Base-by-base conservation (phyloP, 2,329 filamentous ascomycete species). In the Laburnicola sp. region DNA sequence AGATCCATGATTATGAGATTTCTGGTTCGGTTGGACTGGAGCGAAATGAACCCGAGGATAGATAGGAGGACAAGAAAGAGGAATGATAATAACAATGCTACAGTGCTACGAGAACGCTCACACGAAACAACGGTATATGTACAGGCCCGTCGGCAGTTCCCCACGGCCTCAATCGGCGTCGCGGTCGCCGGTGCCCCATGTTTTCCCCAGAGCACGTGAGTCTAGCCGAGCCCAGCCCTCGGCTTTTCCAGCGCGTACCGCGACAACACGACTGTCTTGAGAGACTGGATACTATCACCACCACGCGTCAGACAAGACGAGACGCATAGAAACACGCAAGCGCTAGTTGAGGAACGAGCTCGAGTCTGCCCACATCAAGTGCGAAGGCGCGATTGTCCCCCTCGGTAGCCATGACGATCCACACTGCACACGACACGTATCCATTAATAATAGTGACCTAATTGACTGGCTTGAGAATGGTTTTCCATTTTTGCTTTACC, bases 1-100 rank as follows among this genome's bases (percentile, higher is more conserved):
- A 48, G 45, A 39, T 36, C 40, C 48, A 50, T 50, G 7, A 22
- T 36, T n/a, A 5, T 6, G 39, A 28, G 35, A 10, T n/a, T 27
- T n/a, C 16, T 28, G 3, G 2, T 31, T 41, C 39, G 39, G 16
- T 27, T 36, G 10, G 28, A 21, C n/a, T 28, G 10, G 31, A 21
- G 22, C 27, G 32, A 43, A 30, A 5, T 26, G 22, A 27, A 41
- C 1, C 25, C 4, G 30, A 23, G 4, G 28, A 45, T 22, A 4
- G 8, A 45, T 8, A 21, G 30, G 30, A 35, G 26, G 25, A 11
- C 23, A 22, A 26, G n/a, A 11, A 16, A 45, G n/a, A 30, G 26
- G n/a, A 11, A 16, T 27, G 21, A 45, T 11, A n/a, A 37, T 4
- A 4, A 16, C 7, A 4, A 16, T n/a, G 26, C 23, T 26, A 30